Conservation (phyloP, 2,329 filamentous ascomycete genomes). For the Talaromyces islandicus region DNA sequence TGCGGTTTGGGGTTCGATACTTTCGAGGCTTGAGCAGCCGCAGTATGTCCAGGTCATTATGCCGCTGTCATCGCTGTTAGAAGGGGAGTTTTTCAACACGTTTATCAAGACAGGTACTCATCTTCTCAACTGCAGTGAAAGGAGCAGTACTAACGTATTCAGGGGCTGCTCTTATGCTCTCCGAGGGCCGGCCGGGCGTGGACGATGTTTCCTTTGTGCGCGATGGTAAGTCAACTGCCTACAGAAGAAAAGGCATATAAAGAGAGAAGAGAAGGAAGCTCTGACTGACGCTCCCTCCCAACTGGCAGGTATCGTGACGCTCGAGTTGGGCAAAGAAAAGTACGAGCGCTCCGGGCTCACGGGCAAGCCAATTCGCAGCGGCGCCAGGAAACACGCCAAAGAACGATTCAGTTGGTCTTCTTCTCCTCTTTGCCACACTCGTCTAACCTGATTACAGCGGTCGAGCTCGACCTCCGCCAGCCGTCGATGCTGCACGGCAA, state of each 20-base stretch:
- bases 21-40: constrained; percentile 31
- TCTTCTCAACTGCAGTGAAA: background rate
- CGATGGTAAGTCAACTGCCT: constrained; percentile 50
- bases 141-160: constrained; percentile 4
- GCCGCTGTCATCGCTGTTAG: constrained; percentile 64
- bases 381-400: constrained; percentile 58
- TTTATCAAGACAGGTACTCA: constrained; percentile 71
- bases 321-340: constrained; percentile 73
- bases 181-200: constrained; percentile 63
- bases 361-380: constrained; percentile 58
- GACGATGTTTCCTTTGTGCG: constrained; percentile 68
- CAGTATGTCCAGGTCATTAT: constrained; percentile 66
- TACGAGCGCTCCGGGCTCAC: constrained; percentile 79
- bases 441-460: constrained; percentile 46
- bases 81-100: constrained; percentile 70
- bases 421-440: background rate
- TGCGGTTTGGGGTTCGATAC: constrained; percentile 49
- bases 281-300: constrained; percentile 1
- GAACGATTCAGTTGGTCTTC: constrained; percentile 63
- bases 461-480: constrained; percentile 68
- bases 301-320: constrained; percentile 57
- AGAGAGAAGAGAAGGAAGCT: background rate
- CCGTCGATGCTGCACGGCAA: constrained; percentile 77
- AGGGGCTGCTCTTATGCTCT: constrained; percentile 81
- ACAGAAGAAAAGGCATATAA: background rate